These are phyloP conservation scores for Dioscorea cayenensis DNA, from an alignment of 116 monocot species.

Conservation along the genomic window DNA sequence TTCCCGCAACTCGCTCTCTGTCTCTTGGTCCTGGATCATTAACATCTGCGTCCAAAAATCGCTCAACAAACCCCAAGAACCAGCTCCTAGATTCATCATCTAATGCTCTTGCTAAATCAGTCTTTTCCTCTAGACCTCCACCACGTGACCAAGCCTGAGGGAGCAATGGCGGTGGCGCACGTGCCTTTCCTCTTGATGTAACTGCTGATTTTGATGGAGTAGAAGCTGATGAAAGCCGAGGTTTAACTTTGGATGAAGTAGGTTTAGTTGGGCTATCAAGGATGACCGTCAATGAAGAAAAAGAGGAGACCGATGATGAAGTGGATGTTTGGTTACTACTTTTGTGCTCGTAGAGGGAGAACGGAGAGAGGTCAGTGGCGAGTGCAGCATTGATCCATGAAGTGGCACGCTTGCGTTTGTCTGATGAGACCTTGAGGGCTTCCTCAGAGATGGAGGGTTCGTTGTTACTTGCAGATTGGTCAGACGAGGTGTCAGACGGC, in stretches of 20 bases:
- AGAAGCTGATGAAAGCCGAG: conserved; percentile 12
- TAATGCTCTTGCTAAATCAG: conserved; percentile 40
- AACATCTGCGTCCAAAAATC: conserved; percentile 65
- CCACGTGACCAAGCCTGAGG: conserved; percentile 55
- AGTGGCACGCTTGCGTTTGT: conserved; percentile 48
- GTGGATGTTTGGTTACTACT: conserved; percentile 3
- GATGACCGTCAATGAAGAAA: conserved; percentile 18
- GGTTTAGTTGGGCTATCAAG: conserved; percentile 30
- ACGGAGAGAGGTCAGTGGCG: conserved; percentile 49
- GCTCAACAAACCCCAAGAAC: conserved; percentile 82
- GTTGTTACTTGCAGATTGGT: not conserved
- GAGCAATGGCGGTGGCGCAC: conserved; percentile 13
- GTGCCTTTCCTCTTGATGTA: conserved; percentile 10
- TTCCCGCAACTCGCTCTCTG: conserved; percentile 46
- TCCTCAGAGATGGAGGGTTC: conserved; percentile 23
- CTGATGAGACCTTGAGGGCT: conserved; percentile 26
- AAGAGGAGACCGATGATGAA: not conserved
- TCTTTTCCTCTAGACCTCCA: conserved; percentile 45
- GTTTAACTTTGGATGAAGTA: conserved; percentile 16
- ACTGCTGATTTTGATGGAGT: not conserved
- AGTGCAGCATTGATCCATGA: conserved; percentile 86
- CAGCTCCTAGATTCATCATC: conserved; percentile 53
- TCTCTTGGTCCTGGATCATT: conserved; percentile 25
- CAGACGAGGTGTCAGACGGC: not conserved
- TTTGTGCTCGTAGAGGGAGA: conserved; percentile 44